These are phyloP conservation scores for Helianthus annuus DNA, from an alignment of 129 eudicot genomes.

Conservation along the genomic window HanXRQr2.0-SUNRISE NC_035434.2:116356093-116356592, in stretches of 20 bases:
- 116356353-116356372: slow-evolving; percentile 69
- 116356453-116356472: slow-evolving; percentile 81
- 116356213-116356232: slow-evolving; percentile 77
- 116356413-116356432: slow-evolving; percentile 55
- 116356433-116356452: slow-evolving; percentile 81
- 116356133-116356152: slow-evolving; percentile 94
- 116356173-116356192: slow-evolving; percentile 95
- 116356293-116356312: slow-evolving; percentile 90
- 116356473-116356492: slow-evolving; percentile 95
- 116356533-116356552: slow-evolving; percentile 78
- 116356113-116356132: slow-evolving; percentile 80
- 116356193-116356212: slow-evolving; percentile 81
- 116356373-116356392: slow-evolving; percentile 46
- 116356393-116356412: slow-evolving; percentile 84
- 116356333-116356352: slow-evolving; percentile 81
- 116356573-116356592: slow-evolving; percentile 89
- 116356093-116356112: slow-evolving; percentile 74
- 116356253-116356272: slow-evolving; percentile 98
- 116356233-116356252: slow-evolving; percentile 81
- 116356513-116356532: slow-evolving; percentile 88
- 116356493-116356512: slow-evolving; percentile 84
- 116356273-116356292: slow-evolving; percentile 95
- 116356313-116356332: slow-evolving; percentile 93
- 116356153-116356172: slow-evolving; percentile 95
- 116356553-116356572: slow-evolving; percentile 86